Evolutionary conservation across 2,329 filamentous ascomycete genomes (phyloP), one percentile per base, ranked within the genome.

Genomic region (Mycogone perniciosa): DNA sequence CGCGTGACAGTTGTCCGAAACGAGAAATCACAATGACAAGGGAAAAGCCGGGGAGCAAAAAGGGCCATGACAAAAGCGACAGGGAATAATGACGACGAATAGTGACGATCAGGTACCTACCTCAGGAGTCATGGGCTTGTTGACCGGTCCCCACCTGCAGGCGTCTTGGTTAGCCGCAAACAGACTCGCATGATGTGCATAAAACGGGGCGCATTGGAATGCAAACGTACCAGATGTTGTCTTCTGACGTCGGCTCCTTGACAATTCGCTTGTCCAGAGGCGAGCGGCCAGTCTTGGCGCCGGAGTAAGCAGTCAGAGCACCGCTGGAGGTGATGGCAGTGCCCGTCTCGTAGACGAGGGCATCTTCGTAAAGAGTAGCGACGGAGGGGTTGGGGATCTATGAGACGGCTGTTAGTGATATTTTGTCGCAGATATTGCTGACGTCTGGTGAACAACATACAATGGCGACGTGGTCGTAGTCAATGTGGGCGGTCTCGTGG

Each of bases 381-480:
- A 97, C 93, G 51, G 92, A 93, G 57, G 92, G 91, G 75, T 99
- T 97, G 75, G 89, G 88, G 54, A 85, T 81, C 80, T 84, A 56
- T 46, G 33, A 30, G 50, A 13, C 26, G 29, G 9, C 11, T 29
- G 20, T 27, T n/a, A 47, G 46, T 11, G 44, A 29, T 31, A 11
- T 31, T n/a, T 29, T 13, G 35, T 31, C 13, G 20, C 11, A 20
- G 20, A 20, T 20, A 20, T 20, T 20, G 20, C 20, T 20, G 20
- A 20, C 20, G 20, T 20, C 20, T 20, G 20, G 20, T 20, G 13
- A 44, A 35, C 7, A 11, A 56, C 88, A 71, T 81, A 95, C 91
- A 79, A 99, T 99, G 57, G 93, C 89, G 66, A 99, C 93, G 67
- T 90, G 88, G 74, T 97, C 88, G 71, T 97, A 99, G 80, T 99